Conservation (phyloP, 2,329 filamentous ascomycete species). For the Phaeosphaeriaceae sp. region DNA sequence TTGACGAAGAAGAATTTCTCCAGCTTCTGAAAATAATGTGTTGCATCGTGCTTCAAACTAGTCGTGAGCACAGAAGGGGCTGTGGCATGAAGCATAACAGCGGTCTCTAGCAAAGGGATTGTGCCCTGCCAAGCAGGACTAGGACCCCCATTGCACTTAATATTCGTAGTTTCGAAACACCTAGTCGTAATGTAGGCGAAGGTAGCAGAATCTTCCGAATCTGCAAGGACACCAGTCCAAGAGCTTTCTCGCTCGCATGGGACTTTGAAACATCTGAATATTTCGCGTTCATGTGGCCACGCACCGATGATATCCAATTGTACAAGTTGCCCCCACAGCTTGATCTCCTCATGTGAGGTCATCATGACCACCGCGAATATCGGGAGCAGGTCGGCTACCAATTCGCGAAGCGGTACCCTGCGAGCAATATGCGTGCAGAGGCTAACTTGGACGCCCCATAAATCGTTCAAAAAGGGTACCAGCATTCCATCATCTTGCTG, state of each 20-base stretch:
- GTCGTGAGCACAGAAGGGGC: no score
- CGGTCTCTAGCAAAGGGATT: slow-evolving; percentile 2
- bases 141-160: slow-evolving; percentile 6
- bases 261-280: slow-evolving; percentile 1
- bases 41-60: no score
- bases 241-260: slow-evolving; percentile 1
- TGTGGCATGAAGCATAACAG: not conserved
- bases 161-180: slow-evolving; percentile 2
- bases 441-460: slow-evolving; percentile 29
- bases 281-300: not conserved
- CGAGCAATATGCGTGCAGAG: slow-evolving; percentile 27
- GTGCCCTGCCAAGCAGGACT: not conserved
- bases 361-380: slow-evolving; percentile 3
- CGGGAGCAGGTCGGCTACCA: slow-evolving; percentile 18
- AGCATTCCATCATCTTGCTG: slow-evolving; percentile 3
- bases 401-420: slow-evolving; percentile 17
- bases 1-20: no score
- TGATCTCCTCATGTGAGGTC: not conserved
- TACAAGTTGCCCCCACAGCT: no score
- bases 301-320: not conserved
- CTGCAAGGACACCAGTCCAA: slow-evolving; percentile 7
- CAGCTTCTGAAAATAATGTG: no score
- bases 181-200: slow-evolving; percentile 7
- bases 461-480: slow-evolving; percentile 6
- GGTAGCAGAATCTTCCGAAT: slow-evolving; percentile 13